Evolutionary conservation across 192 early-diverging fungal species (phyloP), one percentile per base, ranked within the genome.

Genomic region (Chytriomyces confervae): DNA sequence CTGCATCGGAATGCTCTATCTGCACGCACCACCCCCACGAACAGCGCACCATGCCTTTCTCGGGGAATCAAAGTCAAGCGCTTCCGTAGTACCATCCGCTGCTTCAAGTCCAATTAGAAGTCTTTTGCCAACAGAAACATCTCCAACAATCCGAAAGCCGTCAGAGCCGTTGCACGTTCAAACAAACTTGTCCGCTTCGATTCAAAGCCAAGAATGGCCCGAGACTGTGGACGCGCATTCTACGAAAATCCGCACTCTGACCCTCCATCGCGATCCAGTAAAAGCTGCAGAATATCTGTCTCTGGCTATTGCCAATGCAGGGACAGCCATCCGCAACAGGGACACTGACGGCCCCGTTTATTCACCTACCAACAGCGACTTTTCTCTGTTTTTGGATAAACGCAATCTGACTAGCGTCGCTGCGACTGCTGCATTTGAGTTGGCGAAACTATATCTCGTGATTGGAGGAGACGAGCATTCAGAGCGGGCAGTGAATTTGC

Each of bases 1-100:
- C 45, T 51, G 7, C 23, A 70, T 70, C 36, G 69, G 49, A n/a
- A 70, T 70, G 69, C 23, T 70, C 23, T 70, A 70, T 23, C 50
- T 70, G 29, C 29, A 36, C 29, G 29, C 20, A 70, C 69, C 20
- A 7, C 69, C 50, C 69, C 69, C 23, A 16, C 69, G 20, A 20
- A 0, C 11, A 48, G 13, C 46, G 0, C 2, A 46, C 6, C 53
- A 57, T 0, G 0, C 11, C 11, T 11, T 3, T 11, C 3, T 57
- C 53, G 53, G 53, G 20, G 11, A 11, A 18, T 57, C 29, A 36
- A 36, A 36, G 0, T 36, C 29, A 36, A 36, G 29, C 29, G 29
- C 29, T 36, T 36, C 29, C 29, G 29, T 36, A 36, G 29, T 36
- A 1, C 29, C 29, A 36, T 36, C 29, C 0, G 29, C 29, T 36